Evolutionary conservation across 768 basidiomycete genomes (phyloP).

Genomic region (Trametes cingulata): DNA sequence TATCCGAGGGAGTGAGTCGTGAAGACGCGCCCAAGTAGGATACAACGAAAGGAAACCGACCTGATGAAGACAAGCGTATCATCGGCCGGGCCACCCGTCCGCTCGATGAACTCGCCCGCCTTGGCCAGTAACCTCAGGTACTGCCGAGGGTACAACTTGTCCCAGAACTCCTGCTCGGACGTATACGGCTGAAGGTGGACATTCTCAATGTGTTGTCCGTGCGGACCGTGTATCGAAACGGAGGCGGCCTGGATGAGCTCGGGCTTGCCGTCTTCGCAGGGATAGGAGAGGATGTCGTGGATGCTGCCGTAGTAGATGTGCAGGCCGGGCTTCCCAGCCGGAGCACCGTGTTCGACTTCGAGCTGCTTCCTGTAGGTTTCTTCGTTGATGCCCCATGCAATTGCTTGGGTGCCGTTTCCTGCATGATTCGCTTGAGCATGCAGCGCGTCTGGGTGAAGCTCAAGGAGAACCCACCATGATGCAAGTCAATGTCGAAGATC

Average conservation of each 20-base stretch:
- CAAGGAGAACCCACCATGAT: slow-evolving; percentile 60
- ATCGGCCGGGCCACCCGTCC: slow-evolving; percentile 62
- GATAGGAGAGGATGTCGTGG: slow-evolving; percentile 92
- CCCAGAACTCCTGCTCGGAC: slow-evolving; percentile 75
- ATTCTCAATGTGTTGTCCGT: slow-evolving; percentile 88
- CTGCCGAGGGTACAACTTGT: slow-evolving; percentile 65
- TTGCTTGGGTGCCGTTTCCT: slow-evolving; percentile 95
- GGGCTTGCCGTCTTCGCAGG: slow-evolving; percentile 90
- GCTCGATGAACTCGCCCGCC: slow-evolving; percentile 70
- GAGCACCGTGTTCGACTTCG: slow-evolving; percentile 46
- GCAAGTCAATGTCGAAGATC: slow-evolving; percentile 91
- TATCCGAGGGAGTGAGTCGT: not conserved
- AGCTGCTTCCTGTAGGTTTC: slow-evolving; percentile 74
- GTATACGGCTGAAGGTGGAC: slow-evolving; percentile 77
- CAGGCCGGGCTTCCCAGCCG: slow-evolving; percentile 44
- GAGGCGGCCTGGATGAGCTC: slow-evolving; percentile 86
- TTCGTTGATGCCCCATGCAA: slow-evolving; percentile 90
- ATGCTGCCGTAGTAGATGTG: slow-evolving; percentile 86
- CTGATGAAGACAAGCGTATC: slow-evolving; percentile 87
- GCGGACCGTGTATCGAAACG: slow-evolving; percentile 70
- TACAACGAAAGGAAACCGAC: slow-evolving; percentile 40
- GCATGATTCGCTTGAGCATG: not conserved
- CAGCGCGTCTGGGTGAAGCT: not conserved
- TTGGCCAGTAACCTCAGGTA: slow-evolving; percentile 62
- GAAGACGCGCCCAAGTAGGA: not conserved